A percentile compares a stretch with the other conserved stretches of the same genome.
phyloP scores from a whole-genome alignment of 305 asterid genomes.

The Coffea humblotiana region DNA sequence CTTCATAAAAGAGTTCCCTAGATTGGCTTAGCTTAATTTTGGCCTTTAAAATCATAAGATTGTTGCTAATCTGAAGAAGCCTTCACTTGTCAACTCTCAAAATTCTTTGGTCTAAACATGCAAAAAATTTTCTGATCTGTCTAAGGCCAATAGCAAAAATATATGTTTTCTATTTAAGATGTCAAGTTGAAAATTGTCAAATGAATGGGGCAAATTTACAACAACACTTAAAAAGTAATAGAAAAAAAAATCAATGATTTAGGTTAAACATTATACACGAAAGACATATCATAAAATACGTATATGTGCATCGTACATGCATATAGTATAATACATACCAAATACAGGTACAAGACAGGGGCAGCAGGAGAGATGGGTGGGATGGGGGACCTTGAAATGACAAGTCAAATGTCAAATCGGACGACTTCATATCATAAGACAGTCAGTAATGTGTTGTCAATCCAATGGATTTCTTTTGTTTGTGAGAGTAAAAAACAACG shows the following conservation, averaged over 20 bases:
- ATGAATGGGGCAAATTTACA: neutral
- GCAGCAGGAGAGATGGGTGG: conserved; percentile 1
- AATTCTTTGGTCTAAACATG: neutral
- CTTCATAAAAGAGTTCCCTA: too few relatives aligned
- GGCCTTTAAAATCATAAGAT: neutral
- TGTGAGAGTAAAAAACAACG: conserved; percentile 23
- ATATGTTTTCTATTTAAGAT: too few relatives aligned
- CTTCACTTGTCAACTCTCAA: neutral
- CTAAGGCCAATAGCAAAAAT: too few relatives aligned
- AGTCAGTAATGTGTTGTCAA: conserved; percentile 74
- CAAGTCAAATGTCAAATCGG: conserved; percentile 80
- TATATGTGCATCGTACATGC: neutral
- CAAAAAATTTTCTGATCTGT: neutral
- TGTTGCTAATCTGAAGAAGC: neutral
- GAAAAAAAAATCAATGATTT: too few relatives aligned
- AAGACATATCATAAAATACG: neutral
- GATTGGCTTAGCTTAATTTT: too few relatives aligned
- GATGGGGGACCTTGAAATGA: conserved; percentile 45
- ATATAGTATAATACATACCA: neutral
- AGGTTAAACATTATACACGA: too few relatives aligned
- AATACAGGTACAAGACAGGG: conserved; percentile 16
- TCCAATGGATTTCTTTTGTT: conserved; percentile 39
- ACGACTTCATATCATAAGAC: conserved; percentile 71
- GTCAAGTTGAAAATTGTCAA: too few relatives aligned
- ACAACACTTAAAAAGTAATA: too few relatives aligned